These are phyloP conservation scores for Phytophthora cactorum DNA, from an alignment of 352 stramenopile genomes.

Conservation along the genomic window DNA sequence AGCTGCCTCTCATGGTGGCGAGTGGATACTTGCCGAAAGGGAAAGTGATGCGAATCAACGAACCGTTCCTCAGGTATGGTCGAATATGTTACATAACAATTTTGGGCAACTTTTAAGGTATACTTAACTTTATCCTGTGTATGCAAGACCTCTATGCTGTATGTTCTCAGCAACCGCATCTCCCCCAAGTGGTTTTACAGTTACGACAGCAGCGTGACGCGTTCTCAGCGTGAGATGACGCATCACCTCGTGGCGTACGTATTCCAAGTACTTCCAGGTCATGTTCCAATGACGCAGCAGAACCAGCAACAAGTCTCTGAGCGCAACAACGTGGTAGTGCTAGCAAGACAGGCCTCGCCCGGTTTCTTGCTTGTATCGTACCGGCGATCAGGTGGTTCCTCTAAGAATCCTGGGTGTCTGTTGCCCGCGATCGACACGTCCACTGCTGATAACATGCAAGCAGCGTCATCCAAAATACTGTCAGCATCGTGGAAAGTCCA, in stretches of 20 bases:
- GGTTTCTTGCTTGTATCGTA: slow-evolving; percentile 25
- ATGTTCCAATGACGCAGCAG: not conserved
- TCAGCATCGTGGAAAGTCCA: slow-evolving; percentile 7
- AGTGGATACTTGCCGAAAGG: slow-evolving; percentile 30
- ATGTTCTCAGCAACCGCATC: slow-evolving; percentile 37
- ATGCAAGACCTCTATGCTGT: too few species aligned
- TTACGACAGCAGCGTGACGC: slow-evolving; percentile 42
- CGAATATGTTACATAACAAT: not conserved
- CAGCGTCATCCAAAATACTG: not conserved
- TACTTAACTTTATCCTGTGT: not conserved
- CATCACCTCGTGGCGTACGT: slow-evolving; percentile 41
- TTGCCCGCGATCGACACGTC: slow-evolving; percentile 4
- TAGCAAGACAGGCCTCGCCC: slow-evolving; percentile 18
- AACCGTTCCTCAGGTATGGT: slow-evolving; percentile 26
- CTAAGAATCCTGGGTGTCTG: slow-evolving; percentile 2
- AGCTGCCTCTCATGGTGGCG: not conserved
- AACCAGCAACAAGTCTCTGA: too few species aligned
- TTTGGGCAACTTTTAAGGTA: too few species aligned
- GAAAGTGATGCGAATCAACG: slow-evolving; percentile 35
- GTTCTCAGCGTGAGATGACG: slow-evolving; percentile 40
- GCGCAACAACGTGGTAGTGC: slow-evolving; percentile 8
- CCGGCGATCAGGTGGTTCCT: slow-evolving; percentile 5
- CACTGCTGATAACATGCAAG: not conserved
- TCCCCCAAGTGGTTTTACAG: slow-evolving; percentile 44
- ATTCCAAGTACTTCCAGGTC: slow-evolving; percentile 12